Base-by-base conservation (phyloP, 306 rosid genomes). In the Elaeagnus macrophylla region DNA sequence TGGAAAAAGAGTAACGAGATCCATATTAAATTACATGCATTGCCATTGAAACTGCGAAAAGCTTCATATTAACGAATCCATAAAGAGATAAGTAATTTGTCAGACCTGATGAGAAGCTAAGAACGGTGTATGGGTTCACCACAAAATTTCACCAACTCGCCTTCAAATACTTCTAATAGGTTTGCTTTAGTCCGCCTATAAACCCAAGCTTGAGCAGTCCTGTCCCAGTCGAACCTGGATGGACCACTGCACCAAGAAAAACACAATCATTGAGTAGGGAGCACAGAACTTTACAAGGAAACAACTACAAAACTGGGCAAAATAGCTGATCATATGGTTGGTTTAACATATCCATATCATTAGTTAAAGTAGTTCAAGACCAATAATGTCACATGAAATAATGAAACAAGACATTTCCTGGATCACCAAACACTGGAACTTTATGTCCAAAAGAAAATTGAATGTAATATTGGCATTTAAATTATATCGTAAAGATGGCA, bases 151-250 rank as follows among this genome's bases (percentile, higher is more conserved):
- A 67, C 68, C 77, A 85, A 54, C 76, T 89, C 97, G 2, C 38
- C 66, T 68, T 83, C 88, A 36, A 89, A 73, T 48, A 79, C 37
- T 58, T 68, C 25, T 65, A 69, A 66, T 65, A 89, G 65, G 52
- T 72, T 70, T 49, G 72, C 76, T 77, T 77, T 85, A 9, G 62
- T 85, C 72, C 97, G 84, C 72, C 95, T 77, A 60, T 85, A 89
- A 60, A 89, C 58, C 97, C 97, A 89, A 56, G 77, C 71, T 74
- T 70, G 67, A 16, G 82, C 67, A 59, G 67, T 66, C 49, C 7
- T 77, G 74, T 89, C 94, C 97, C 95, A 85, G 67, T 89, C 94
- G 66, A 89, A 89, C 71, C 95, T 81, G 17, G 83, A 75, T 0
- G 95, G 95, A 53, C 97, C 97, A 46, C 97, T 85, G 83, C 78